These are phyloP conservation scores for Cyberlindnera euphorbiae DNA, from an alignment of 805 yeast genomes.

Conservation along the genomic window DNA sequence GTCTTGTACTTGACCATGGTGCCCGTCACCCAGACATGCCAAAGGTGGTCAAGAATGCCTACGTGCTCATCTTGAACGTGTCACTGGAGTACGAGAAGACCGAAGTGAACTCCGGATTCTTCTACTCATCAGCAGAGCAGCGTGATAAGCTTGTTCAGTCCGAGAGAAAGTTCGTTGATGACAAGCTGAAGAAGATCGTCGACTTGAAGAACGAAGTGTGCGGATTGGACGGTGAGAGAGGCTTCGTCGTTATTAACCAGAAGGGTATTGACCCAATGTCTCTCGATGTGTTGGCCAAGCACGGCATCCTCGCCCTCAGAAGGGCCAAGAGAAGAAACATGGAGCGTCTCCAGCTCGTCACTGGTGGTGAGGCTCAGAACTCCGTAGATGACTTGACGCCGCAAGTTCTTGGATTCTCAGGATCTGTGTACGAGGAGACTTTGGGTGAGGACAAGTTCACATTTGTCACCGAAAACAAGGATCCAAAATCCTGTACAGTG, in stretches of 20 bases:
- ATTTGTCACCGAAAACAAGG: constrained; percentile 82
- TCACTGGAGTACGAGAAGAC: constrained; percentile 96
- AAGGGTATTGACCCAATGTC: constrained; percentile 99
- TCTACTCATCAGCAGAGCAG: constrained; percentile 92
- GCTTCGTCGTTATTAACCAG: constrained; percentile 93
- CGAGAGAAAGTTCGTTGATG: constrained; percentile 93
- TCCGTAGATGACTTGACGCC: constrained; percentile 90
- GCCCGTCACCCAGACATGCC: constrained; percentile 99
- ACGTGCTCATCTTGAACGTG: constrained; percentile 83
- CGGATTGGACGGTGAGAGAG: constrained; percentile 61
- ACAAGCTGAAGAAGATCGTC: constrained; percentile 82
- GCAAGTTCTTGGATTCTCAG: constrained; percentile 78
- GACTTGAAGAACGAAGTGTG: constrained; percentile 93
- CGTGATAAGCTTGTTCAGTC: constrained; percentile 90
- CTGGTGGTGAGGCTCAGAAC: constrained; percentile 98
- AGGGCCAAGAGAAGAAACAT: constrained; percentile 98
- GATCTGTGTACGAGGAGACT: constrained; percentile 84
- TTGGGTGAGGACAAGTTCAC: constrained; percentile 98
- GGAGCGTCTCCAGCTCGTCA: constrained; percentile 94
- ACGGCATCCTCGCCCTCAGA: constrained; percentile 89
- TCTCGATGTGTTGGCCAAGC: constrained; percentile 86
- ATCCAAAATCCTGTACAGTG: constrained; percentile 89
- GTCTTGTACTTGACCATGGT: constrained; percentile 95
- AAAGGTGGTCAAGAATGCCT: constrained; percentile 74
- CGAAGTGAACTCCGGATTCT: constrained; percentile 94